phyloP scores from a whole-genome alignment of 164 flowering plant genomes.

The Cinnamomum chago region DNA sequence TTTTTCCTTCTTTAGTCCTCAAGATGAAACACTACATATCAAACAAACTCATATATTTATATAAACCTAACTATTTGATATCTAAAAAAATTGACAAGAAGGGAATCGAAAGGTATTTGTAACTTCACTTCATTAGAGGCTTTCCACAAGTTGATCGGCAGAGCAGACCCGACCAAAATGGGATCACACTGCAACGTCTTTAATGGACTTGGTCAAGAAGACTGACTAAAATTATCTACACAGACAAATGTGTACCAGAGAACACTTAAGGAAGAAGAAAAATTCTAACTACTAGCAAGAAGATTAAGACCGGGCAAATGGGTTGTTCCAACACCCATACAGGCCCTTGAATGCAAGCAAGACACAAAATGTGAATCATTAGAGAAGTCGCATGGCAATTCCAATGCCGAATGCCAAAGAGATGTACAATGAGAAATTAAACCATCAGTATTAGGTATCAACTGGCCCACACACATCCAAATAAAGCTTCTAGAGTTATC shows the following conservation, averaged over 20 bases:
- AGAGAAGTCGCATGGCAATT: too few relatives aligned
- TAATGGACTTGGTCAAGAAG: neutral
- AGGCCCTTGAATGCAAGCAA: too few relatives aligned
- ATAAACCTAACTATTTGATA: neutral
- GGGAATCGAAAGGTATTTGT: neutral
- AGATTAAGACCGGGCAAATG: neutral
- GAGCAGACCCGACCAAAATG: neutral
- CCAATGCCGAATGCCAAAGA: too few relatives aligned
- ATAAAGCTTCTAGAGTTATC: too few relatives aligned
- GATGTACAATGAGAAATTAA: too few relatives aligned
- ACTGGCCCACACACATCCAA: too few relatives aligned
- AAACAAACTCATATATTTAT: neutral
- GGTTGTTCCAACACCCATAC: too few relatives aligned
- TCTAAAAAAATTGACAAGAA: neutral
- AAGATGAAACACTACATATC: neutral
- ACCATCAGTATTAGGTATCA: too few relatives aligned
- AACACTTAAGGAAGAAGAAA: neutral
- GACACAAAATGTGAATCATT: too few relatives aligned
- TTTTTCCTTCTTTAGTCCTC: neutral
- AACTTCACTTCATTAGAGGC: neutral
- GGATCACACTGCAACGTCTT: too few relatives aligned
- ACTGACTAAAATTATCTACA: neutral
- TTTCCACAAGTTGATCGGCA: neutral
- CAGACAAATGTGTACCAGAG: neutral
- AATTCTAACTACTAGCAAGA: neutral